phyloP scores from a whole-genome alignment of 768 basidiomycete species.

The Termitomyces titanicus region DNA sequence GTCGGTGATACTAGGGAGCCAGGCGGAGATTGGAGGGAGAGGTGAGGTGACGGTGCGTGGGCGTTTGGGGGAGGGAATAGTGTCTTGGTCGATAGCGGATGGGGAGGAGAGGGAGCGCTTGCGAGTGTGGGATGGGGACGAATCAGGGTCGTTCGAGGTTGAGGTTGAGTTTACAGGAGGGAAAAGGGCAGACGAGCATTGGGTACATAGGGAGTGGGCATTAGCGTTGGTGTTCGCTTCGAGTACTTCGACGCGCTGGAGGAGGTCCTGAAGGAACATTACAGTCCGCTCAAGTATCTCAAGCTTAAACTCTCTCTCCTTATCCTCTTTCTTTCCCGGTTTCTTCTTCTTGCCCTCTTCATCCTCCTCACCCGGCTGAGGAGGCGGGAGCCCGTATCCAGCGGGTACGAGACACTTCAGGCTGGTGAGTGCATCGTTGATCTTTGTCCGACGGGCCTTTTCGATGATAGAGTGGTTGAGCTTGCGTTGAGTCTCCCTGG shows the following conservation, averaged over 20 bases:
- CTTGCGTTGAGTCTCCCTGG: conserved; percentile 84
- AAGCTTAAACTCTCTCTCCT: conserved; percentile 89
- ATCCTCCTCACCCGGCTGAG: conserved; percentile 23
- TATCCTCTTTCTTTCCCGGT: conserved; percentile 35
- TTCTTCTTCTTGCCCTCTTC: conserved; percentile 32
- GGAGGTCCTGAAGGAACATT: conserved; percentile 68
- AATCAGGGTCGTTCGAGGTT: no score
- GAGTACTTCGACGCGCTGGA: conserved; percentile 44
- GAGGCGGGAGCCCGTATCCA: conserved; percentile 34
- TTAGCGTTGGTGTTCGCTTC: conserved; percentile 32
- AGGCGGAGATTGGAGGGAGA: conserved; percentile 67
- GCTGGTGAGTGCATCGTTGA: conserved; percentile 84
- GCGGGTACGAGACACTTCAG: conserved; percentile 75
- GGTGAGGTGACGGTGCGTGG: conserved; percentile 24
- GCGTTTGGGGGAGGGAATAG: conserved; percentile 8
- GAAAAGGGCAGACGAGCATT: conserved; percentile 12
- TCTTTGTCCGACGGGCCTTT: conserved; percentile 90
- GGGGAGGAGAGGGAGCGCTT: not conserved
- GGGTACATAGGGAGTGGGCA: no score
- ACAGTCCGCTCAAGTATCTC: conserved; percentile 87
- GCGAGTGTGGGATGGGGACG: not conserved
- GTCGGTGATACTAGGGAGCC: conserved; percentile 40
- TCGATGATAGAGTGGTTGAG: conserved; percentile 95
- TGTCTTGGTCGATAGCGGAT: no score
- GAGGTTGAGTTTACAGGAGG: not conserved